These are phyloP conservation scores for Euphorbia celastroides DNA, from an alignment of 441 rosid species.

Conservation along the genomic window DNA sequence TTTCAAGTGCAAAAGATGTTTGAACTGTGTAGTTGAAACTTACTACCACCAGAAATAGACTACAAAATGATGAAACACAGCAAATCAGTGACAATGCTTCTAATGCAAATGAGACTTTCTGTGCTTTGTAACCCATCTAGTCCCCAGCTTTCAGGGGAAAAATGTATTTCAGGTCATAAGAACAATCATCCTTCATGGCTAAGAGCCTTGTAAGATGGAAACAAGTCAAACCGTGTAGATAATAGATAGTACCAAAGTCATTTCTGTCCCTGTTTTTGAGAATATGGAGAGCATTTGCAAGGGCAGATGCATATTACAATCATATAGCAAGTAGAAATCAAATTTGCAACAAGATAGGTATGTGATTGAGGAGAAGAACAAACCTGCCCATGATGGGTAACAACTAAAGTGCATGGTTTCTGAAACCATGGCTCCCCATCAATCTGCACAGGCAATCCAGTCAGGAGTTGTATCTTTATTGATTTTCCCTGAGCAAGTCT, in stretches of 20 bases:
- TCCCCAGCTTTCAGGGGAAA: background rate
- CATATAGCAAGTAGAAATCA: background rate
- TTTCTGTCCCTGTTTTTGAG: background rate
- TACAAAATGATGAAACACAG: background rate
- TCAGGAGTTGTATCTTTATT: conserved; percentile 79
- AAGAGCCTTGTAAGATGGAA: background rate
- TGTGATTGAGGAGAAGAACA: conserved; percentile 20
- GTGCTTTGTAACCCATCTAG: background rate
- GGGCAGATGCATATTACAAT: background rate
- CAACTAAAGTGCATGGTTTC: conserved; percentile 66
- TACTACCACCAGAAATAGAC: background rate
- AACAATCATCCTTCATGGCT: background rate
- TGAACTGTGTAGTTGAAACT: background rate
- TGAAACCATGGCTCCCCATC: conserved; percentile 99
- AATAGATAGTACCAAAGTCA: background rate
- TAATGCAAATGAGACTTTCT: background rate
- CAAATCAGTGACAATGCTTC: background rate
- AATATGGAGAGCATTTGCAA: background rate
- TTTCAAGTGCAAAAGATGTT: background rate
- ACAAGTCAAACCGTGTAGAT: background rate
- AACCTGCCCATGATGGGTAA: conserved; percentile 97
- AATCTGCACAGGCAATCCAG: conserved; percentile 81
- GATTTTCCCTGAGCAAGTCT: conserved; percentile 92
- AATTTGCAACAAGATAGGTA: background rate
- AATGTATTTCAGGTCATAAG: background rate